Evolutionary conservation across 2,329 filamentous ascomycete genomes (phyloP).

Genomic region (Venturia aucupariae): DNA sequence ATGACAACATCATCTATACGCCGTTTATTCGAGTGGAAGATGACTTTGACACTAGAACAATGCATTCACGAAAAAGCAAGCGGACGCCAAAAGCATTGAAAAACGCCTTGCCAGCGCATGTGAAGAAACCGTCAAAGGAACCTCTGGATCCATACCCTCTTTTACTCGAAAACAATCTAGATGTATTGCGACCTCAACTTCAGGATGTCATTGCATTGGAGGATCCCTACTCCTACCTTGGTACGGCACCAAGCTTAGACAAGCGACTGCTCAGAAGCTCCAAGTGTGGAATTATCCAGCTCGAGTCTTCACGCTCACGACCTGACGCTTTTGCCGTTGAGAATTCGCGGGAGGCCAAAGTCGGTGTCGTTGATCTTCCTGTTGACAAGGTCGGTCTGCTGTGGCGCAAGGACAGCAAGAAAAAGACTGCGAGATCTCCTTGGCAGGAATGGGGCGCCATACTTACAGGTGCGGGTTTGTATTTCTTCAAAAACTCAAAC

Average conservation of each 20-base stretch:
- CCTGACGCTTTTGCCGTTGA: slow-evolving; percentile 87
- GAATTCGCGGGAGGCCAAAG: slow-evolving; percentile 78
- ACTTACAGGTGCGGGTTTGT: slow-evolving; percentile 90
- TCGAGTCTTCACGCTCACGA: slow-evolving; percentile 84
- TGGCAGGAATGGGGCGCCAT: slow-evolving; percentile 99
- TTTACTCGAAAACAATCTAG: slow-evolving; percentile 82
- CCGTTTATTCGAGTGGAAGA: slow-evolving; percentile 98
- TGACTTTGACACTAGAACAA: slow-evolving; percentile 69
- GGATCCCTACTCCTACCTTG: slow-evolving; percentile 82
- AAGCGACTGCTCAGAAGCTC: slow-evolving; percentile 61
- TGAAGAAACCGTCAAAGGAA: slow-evolving; percentile 61
- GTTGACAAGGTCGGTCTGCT: slow-evolving; percentile 91
- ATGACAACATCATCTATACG: slow-evolving; percentile 97
- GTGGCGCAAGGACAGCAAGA: slow-evolving; percentile 91
- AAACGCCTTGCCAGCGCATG: slow-evolving; percentile 49
- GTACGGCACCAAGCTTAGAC: slow-evolving; percentile 66
- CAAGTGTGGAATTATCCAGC: slow-evolving; percentile 84
- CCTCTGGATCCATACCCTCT: slow-evolving; percentile 92
- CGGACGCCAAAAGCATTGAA: slow-evolving; percentile 48
- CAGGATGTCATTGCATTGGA: slow-evolving; percentile 90
- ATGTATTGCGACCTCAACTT: slow-evolving; percentile 71
- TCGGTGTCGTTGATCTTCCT: slow-evolving; percentile 93
- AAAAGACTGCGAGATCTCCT: slow-evolving; percentile 85
- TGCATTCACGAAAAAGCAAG: slow-evolving; percentile 61
- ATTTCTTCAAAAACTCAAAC: slow-evolving; percentile 86